Evolutionary conservation across 495 filamentous ascomycete genomes (phyloP).

Genomic region (Xylaria flabelliformis): DNA sequence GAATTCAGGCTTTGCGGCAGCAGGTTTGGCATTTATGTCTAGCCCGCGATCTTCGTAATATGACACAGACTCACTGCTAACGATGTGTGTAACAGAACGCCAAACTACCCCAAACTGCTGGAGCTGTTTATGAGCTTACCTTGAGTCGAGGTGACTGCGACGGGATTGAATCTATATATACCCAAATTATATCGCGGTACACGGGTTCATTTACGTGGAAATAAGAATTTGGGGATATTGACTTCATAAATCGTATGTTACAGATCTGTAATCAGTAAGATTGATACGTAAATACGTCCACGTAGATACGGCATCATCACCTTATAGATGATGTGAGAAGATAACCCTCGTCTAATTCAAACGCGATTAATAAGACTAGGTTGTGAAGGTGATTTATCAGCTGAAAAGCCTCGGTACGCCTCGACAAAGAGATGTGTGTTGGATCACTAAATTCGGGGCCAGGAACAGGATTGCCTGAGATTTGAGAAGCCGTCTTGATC

Average conservation of each 20-base stretch:
- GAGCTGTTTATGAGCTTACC: conserved; percentile 46
- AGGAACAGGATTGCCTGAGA: no score
- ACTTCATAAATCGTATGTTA: neutral
- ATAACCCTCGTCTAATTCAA: neutral
- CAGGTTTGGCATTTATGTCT: neutral
- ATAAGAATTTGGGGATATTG: neutral
- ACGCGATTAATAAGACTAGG: neutral
- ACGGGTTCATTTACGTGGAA: neutral
- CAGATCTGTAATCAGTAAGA: neutral
- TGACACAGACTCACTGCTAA: conserved; percentile 25
- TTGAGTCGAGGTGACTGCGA: conserved; percentile 17
- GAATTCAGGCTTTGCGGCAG: neutral
- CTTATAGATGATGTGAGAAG: neutral
- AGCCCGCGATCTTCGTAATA: neutral
- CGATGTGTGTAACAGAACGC: conserved; percentile 32
- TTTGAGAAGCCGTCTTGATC: no score
- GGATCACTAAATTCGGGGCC: no score
- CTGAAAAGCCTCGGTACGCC: neutral
- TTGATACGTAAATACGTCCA: neutral
- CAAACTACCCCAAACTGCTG: conserved; percentile 44
- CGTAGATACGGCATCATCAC: neutral
- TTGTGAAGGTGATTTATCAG: neutral
- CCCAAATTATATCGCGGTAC: neutral
- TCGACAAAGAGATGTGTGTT: no score
- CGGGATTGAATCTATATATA: neutral